Base-by-base conservation (phyloP, 306 rosid species). In the Malus sylvestris region DNA sequence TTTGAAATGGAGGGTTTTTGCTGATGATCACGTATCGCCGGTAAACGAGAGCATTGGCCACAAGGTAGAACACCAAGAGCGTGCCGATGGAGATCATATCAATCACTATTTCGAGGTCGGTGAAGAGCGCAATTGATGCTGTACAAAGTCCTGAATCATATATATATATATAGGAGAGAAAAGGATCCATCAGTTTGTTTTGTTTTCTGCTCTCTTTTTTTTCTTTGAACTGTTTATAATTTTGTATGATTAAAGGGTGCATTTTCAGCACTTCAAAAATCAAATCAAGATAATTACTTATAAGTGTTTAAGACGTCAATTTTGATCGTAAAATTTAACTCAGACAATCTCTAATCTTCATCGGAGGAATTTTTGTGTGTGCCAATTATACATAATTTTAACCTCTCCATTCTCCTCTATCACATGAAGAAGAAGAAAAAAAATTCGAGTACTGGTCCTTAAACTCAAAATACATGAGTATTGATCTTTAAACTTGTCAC, bases 31-130 rank as follows among this genome's bases (percentile, higher is more conserved):
- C 93, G 16, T 90, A 95, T n/a, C 95, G 83, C 25, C 91, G 88
- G 67, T 92, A 95, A 63, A 95, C 82, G 51, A 89, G 88, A 58
- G 97, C 97, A 68, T 90, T 95, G 73, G 98, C 98, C 38, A 95
- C 98, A 64, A 92, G 88, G 91, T 92, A 95, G 91, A 89, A 90
- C 60, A 95, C 98, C 74, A 86, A 35, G 20, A 95, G 89, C 2
- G 97, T 90, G 53, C 97, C 98, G 4, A 92, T 83, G 79, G 85
- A 84, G 18, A 95, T 85, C 87, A 95, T 69, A 25, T 90, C 90
- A 20, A 95, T 59, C 45, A 95, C 88, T 29, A 92, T 83, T 67
- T 89, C 88, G 4, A 92, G 93, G 67, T 89, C 96, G 0, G 96
- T 92, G 88, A 95, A 95, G 1, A 95, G 88, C 3, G 98, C 98